Evolutionary conservation across 768 basidiomycete species (phyloP).

Genomic region (Mycena vulgaris): DNA sequence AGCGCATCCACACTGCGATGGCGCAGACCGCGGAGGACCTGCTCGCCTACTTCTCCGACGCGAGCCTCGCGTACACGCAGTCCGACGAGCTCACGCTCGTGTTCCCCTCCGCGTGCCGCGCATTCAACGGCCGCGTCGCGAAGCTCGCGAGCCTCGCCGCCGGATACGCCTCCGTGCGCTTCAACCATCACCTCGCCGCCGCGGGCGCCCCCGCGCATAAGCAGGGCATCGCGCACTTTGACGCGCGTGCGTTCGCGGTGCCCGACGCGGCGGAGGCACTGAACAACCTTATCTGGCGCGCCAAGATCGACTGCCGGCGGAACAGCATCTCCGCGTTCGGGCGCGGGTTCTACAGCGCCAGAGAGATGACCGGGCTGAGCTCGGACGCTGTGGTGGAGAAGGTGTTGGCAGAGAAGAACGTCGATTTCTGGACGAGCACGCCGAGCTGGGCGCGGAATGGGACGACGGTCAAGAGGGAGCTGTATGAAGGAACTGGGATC

Average conservation of each 20-base stretch:
- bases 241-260: conserved; percentile 33
- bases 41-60: conserved; percentile 31
- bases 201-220: conserved; percentile 12
- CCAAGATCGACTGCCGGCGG: conserved; percentile 33
- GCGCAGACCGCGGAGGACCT: conserved; percentile 27
- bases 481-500: conserved; percentile 15
- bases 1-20: conserved; percentile 35
- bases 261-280: conserved; percentile 25
- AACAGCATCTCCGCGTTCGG: conserved; percentile 35
- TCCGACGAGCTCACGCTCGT: conserved; percentile 38
- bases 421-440: conserved; percentile 35
- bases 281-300: conserved; percentile 38
- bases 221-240: conserved; percentile 34
- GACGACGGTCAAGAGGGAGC: conserved; percentile 33
- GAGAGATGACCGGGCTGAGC: conserved; percentile 29
- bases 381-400: conserved; percentile 29
- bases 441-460: conserved; percentile 35
- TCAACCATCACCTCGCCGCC: conserved; percentile 32
- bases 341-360: conserved; percentile 28
- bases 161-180: conserved; percentile 30
- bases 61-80: conserved; percentile 36
- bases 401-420: conserved; percentile 28
- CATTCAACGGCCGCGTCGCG: conserved; percentile 33
- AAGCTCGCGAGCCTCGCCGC: conserved; percentile 35
- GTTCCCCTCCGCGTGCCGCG: conserved; percentile 19